Base-by-base conservation (phyloP, 129 eudicot species). In the Artemisia argyi region DNA sequence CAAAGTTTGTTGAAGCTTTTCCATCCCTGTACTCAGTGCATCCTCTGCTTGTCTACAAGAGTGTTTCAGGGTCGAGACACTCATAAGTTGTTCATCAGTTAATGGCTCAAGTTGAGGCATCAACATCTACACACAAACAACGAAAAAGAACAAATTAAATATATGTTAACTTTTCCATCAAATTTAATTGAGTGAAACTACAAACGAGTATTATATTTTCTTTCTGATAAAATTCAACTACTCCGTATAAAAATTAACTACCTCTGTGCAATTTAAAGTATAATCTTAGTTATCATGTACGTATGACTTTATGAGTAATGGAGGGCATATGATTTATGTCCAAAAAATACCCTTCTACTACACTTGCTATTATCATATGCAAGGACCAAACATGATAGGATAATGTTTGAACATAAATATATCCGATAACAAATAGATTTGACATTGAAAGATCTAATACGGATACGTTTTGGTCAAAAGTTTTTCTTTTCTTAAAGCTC, bases 31-130 rank as follows among this genome's bases (percentile, higher is more conserved):
- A 22, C 88, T 69, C 19, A 95, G 78, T 11, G 97, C 97, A 76
- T 95, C 99, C 75, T 95, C 99, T 1, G 99, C 99, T 82, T 95
- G 99, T 69, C 74, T 84, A 62, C 97, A 95, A 8, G 91, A 84
- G 57, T 84, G 96, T 26, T 69, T 81, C 75, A 95, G 64, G 46
- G 81, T 88, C 61, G 79, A 66, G 3, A 95, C 79, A 12, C 78
- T 77, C 61, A 69, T 80, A 0, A 71, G 68, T 72, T 95, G 97
- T 72, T 79, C 85, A 30, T 86, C 84, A 0, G 85, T 67, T 71
- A 95, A 69, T 2, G 91, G 96, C 70, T 85, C 87, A 9, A 91
- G 72, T 57, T 91, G 91, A 35, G 94, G 97, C 89, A 84, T 74
- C 56, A 95, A 61, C 51, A 90, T 77, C 99, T 94, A 81, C 57